Evolutionary conservation across 1,284 basidiomycete species (phyloP), one percentile per base, ranked within the genome.

Genomic region (Dichomitus squalens): DNA sequence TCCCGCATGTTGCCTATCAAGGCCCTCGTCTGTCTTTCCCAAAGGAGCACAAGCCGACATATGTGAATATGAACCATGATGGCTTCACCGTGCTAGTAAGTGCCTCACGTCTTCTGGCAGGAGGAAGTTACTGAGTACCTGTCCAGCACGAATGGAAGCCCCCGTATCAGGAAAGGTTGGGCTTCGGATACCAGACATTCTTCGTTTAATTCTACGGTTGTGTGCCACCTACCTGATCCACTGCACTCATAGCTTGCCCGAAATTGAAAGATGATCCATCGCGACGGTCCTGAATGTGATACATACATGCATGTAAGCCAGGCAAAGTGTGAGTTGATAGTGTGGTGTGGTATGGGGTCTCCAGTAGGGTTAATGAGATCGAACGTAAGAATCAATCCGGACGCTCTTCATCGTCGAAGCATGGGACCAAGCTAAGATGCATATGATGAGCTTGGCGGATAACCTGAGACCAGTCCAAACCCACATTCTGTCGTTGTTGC

Each of bases 401-500:
- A 3, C 14, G 16, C n/a, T 44, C 16, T 2, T 68, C 59, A 73
- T 64, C 73, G 69, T 44, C 72, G 64, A 16, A 74, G 63, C 53
- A 66, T 67, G 47, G 70, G 76, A 64, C 62, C 75, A 63, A 63
- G 76, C 79, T 62, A 78, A 35, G n/a, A 12, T n/a, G 25, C 8
- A 20, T 7, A 3, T 7, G 11, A 29, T 58, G 59, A 76, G 53
- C 49, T 9, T 46, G 25, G 48, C 5, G 49, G 33, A 59, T 39
- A 48, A 14, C 38, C 12, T 25, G 9, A 7, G 47, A 25, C 25
- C 12, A 18, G 29, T 34, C 29, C 20, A 21, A 4, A 65, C 80
- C 68, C 64, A 83, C 82, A 44, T 77, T 79, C 67, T 75, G 76
- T 49, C 86, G 75, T 65, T 88, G 86, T 65, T 83, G 81, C 25